Conservation (phyloP, 2,329 filamentous ascomycete species). For the Raffaelea albimanens region DNA sequence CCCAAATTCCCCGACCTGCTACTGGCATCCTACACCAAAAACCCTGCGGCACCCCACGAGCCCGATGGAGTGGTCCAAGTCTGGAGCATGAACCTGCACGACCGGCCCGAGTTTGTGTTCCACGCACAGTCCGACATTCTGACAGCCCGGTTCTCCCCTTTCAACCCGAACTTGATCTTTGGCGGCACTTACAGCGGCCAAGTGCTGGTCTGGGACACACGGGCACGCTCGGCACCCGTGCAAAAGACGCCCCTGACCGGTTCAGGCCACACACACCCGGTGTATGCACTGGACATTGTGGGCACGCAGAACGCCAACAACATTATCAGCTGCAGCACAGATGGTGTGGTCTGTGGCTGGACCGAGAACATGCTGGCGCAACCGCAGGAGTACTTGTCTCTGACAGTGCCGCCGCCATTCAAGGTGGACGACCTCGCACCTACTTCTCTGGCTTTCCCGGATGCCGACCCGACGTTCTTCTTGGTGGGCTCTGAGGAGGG, state of each 20-base stretch:
- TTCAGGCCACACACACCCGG: conserved; percentile 89
- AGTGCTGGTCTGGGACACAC: conserved; percentile 93
- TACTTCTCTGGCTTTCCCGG: conserved; percentile 88
- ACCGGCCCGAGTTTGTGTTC: conserved; percentile 91
- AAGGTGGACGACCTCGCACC: conserved; percentile 93
- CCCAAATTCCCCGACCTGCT: conserved; percentile 90
- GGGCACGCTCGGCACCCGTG: conserved; percentile 78
- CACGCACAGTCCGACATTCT: conserved; percentile 93
- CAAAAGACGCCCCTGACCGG: conserved; percentile 95
- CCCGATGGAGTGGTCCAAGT: conserved; percentile 90
- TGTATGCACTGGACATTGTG: conserved; percentile 91
- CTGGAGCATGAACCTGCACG: conserved; percentile 93
- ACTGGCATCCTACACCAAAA: conserved; percentile 93
- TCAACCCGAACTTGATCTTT: conserved; percentile 92
- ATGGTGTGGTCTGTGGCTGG: conserved; percentile 95
- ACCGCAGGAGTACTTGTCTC: conserved; percentile 85
- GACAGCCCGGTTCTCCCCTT: conserved; percentile 95
- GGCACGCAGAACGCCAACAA: conserved; percentile 99
- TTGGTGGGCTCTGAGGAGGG: conserved; percentile 95
- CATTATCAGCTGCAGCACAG: conserved; percentile 92
- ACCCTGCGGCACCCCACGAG: conserved; percentile 86
- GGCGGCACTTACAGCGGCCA: conserved; percentile 96
- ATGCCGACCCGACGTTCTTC: conserved; percentile 95
- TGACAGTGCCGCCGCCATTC: conserved; percentile 74
- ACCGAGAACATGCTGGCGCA: conserved; percentile 96